These are phyloP conservation scores for Parasarocladium wereldwijsianum DNA, from an alignment of 2,329 filamentous ascomycete genomes.

Conservation along the genomic window DNA sequence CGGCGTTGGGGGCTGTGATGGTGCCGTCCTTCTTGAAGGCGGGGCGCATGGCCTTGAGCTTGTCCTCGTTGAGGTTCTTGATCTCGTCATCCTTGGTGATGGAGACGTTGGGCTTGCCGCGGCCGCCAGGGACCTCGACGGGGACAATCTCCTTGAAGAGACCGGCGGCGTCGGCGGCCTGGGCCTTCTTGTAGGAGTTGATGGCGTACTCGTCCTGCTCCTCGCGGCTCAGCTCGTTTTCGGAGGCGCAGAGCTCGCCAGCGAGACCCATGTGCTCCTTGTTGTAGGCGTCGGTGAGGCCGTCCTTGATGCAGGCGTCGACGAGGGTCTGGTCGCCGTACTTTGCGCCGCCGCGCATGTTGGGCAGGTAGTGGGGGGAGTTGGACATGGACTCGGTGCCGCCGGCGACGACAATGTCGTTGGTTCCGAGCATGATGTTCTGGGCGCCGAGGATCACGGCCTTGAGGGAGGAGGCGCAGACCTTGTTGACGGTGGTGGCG, in stretches of 20 bases:
- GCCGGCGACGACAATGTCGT: constrained; percentile 82
- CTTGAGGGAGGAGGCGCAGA: constrained; percentile 92
- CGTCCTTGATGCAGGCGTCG: constrained; percentile 88
- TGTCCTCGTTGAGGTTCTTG: constrained; percentile 80
- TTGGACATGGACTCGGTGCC: constrained; percentile 99
- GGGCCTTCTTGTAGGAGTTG: constrained; percentile 84
- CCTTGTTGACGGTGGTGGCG: constrained; percentile 95
- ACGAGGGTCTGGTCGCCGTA: constrained; percentile 83
- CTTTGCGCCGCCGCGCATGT: constrained; percentile 74
- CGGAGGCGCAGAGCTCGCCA: constrained; percentile 79
- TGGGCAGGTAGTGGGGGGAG: constrained; percentile 86
- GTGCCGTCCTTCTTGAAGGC: constrained; percentile 75
- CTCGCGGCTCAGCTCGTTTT: constrained; percentile 69
- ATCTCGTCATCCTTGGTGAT: constrained; percentile 87
- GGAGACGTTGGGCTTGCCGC: constrained; percentile 73
- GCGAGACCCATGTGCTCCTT: constrained; percentile 94
- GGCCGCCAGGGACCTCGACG: constrained; percentile 72
- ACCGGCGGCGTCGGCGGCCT: constrained; percentile 68
- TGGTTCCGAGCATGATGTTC: constrained; percentile 94
- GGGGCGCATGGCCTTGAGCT: constrained; percentile 73
- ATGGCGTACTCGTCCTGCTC: constrained; percentile 94
- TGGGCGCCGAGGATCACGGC: constrained; percentile 88
- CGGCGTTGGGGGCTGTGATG: constrained; percentile 91
- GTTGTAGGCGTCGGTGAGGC: constrained; percentile 86
- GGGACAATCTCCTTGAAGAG: constrained; percentile 83